phyloP scores from a whole-genome alignment of 257 asterid genomes.

The Ligustrum vulgare region DNA sequence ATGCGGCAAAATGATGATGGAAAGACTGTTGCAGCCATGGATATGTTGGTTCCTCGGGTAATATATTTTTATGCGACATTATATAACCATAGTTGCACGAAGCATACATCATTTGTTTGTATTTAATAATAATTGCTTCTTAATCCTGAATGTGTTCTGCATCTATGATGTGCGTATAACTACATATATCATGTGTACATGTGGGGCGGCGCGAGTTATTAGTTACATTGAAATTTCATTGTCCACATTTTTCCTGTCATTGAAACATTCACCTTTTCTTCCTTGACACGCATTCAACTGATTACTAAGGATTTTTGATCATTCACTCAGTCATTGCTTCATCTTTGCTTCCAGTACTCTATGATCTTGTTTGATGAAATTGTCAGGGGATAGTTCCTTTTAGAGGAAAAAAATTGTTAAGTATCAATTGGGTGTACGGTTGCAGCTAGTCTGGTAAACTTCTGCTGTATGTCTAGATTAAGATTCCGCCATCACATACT shows the following conservation, averaged over 20 bases:
- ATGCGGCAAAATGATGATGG: constrained; percentile 97
- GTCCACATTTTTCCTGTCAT: constrained; percentile 2
- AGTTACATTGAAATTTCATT: neutral
- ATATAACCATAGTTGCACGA: neutral
- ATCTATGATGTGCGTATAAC: neutral
- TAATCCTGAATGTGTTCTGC: neutral
- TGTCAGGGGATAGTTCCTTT: neutral
- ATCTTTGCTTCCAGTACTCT: neutral
- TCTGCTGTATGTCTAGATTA: neutral
- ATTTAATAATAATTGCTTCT: neutral
- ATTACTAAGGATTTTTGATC: neutral
- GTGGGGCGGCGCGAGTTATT: neutral
- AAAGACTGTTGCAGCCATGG: constrained; percentile 99
- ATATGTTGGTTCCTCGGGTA: constrained; percentile 99
- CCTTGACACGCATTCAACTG: neutral
- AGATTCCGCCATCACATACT: neutral
- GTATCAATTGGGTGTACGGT: neutral
- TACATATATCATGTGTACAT: neutral
- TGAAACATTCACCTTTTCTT: constrained; percentile 2
- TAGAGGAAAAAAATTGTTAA: neutral
- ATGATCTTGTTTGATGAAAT: neutral
- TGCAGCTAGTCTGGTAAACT: neutral
- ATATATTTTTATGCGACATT: neutral
- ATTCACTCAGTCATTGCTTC: neutral
- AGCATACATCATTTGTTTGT: neutral